Evolutionary conservation across 139 green algal species (phyloP), one percentile per base, ranked within the genome.

Genomic region (Auxenochlorella protothecoides): DNA sequence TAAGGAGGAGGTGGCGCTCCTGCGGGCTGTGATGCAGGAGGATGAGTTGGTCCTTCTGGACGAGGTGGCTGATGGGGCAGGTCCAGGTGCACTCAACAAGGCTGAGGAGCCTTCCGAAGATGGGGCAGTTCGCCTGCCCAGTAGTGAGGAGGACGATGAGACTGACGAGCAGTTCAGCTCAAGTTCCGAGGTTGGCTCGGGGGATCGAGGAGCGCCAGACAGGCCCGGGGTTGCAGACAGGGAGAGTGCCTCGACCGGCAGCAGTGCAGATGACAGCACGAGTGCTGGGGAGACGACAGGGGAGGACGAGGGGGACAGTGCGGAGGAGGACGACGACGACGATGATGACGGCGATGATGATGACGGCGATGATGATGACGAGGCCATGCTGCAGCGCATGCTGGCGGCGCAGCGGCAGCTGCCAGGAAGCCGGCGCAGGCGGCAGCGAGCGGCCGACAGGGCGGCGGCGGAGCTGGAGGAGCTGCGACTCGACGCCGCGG

Each of bases 1-100:
- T 72, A 51, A 69, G 69, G 83, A 93, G 63, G 71, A 81, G 51
- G 55, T 87, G 63, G 63, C 63, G 27, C 10, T 76, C 6, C 71
- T 87, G 59, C 69, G 76, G 15, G 78, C 72, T 7, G 56, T 81
- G 65, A 59, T 87, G 71, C 54, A 83, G 56, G 81, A 78, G 53
- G 81, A 87, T 57, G 83, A 86, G 56, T 71, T 5, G 57, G 59
- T 64, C 27, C 27, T 44, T 44, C 27, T 44, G 27, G 27, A 44
- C 27, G 27, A 44, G 27, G 27, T 44, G 27, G 27, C 27, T 44
- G 27, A 44, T 44, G 27, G 27, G 27, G 27, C 27, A 44, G 27
- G 27, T 44, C 27, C 27, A 44, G 27, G 27, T 44, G 27, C 0
- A 44, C 27, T 44, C 27, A 44, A 44, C 27, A 44, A 44, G 27